Conservation (phyloP, 495 filamentous ascomycete species). For the Daldinia vernicosa region DNA sequence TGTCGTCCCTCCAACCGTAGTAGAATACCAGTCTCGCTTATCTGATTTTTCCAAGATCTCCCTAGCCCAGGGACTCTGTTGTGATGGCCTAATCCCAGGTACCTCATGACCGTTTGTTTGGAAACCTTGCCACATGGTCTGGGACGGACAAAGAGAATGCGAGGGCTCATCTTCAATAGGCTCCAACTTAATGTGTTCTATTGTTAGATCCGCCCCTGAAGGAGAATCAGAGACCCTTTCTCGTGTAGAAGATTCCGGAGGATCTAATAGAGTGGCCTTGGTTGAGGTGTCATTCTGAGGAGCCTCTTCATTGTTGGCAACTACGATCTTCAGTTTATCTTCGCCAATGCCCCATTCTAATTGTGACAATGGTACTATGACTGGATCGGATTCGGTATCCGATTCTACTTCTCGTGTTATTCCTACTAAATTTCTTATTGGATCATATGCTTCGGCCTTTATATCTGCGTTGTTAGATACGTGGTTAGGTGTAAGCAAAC, state of each 20-base stretch:
- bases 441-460: neutral
- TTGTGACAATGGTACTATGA: constrained; percentile 16
- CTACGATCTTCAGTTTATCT: neutral
- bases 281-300: neutral
- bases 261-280: neutral
- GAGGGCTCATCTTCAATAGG: constrained; percentile 13
- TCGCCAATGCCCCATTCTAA: constrained; percentile 18
- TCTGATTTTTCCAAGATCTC: constrained; percentile 2
- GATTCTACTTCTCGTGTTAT: constrained; percentile 6
- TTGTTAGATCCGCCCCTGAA: constrained; percentile 9
- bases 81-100: constrained; percentile 31
- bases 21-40: neutral
- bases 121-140: neutral
- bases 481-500: constrained; percentile 2
- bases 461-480: neutral
- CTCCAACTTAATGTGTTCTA: constrained; percentile 22
- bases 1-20: neutral
- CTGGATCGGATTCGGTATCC: constrained; percentile 12
- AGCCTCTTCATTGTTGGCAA: neutral
- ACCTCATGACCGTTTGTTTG: constrained; percentile 1
- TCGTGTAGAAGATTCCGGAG: neutral
- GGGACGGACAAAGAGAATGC: neutral
- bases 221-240: constrained; percentile 11
- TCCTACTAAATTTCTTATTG: neutral
- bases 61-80: constrained; percentile 44